Evolutionary conservation across 2,329 filamentous ascomycete species (phyloP), one percentile per base, ranked within the genome.

Genomic region (Sporothrix sp.): DNA sequence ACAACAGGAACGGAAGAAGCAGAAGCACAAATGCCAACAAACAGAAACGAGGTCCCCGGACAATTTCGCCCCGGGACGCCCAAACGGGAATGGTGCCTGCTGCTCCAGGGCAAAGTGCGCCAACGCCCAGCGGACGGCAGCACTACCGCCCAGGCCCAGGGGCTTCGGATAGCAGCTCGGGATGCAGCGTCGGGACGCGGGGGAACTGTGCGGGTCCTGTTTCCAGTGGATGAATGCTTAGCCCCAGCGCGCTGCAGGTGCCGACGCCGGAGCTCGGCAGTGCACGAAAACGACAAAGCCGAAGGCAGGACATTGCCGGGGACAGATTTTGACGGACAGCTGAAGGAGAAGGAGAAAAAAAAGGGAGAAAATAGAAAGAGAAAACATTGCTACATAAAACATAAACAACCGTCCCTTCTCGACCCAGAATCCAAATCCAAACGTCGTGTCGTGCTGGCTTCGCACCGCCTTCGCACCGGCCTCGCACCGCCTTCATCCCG

Each of bases 181-280:
- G 9, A 44, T 9, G 30, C 20, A 30, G 33, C 33, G 40, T 48
- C 48, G 48, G 48, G 48, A 51, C 33, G 48, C 40, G 48, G 48
- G 48, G 40, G 35, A 51, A 51, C 40, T 51, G 32, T 51, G 27
- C 25, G 11, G 25, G 48, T 45, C 27, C 18, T 13, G 20, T 16
- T 10, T 38, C 6, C 25, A 30, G 33, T 45, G 43, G 43, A 45
- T 45, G 30, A 45, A 45, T 20, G 25, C 43, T 45, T 35, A 35
- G 33, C 43, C 43, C 25, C 20, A 16, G 20, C 8, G 11, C 28
- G 4, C 18, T 21, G 35, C 35, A 20, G 9, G 33, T 38, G 45
- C 44, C 44, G 44, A 47, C 44, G 44, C 23, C 42, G 28, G 42
- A 21, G 28, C 5, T 45, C 30, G 43, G 43, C 42, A 44, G 28